phyloP scores from a whole-genome alignment of 345 rosid genomes.

The Dipteronia dyeriana region DNA sequence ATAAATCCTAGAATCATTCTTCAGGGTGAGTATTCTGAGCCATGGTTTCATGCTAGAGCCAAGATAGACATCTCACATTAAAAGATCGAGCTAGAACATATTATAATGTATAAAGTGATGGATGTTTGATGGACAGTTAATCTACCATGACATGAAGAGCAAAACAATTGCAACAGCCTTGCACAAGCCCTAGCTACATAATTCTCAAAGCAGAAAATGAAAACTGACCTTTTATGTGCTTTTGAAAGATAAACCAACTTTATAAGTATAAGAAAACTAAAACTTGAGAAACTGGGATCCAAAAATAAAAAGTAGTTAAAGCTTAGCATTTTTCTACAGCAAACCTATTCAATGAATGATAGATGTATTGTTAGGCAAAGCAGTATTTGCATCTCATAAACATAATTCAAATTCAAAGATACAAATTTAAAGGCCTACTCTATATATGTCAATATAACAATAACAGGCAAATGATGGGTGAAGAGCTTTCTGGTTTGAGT shows the following conservation, averaged over 20 bases:
- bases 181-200: constrained; percentile 6
- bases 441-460: constrained; percentile 22
- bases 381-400: constrained; percentile 2
- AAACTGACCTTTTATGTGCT: not conserved
- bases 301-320: not conserved
- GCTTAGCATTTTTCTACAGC: constrained; percentile 12
- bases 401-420: not conserved
- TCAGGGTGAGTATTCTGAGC: not conserved
- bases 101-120: not conserved
- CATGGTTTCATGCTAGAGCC: constrained; percentile 7
- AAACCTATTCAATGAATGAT: constrained; percentile 10
- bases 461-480: constrained; percentile 79
- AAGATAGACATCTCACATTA: not conserved
- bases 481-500: constrained; percentile 63
- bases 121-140: not conserved
- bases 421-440: constrained; percentile 2
- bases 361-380: not conserved
- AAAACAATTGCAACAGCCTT: not conserved
- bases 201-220: not conserved
- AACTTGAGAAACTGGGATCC: not conserved
- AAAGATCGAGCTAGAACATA: not conserved
- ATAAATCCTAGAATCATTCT: not conserved
- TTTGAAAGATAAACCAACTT: not conserved
- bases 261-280: not conserved
- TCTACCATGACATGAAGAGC: not conserved